These are phyloP conservation scores for Fusarium bulbicola DNA, from an alignment of 2,329 filamentous ascomycete genomes.

Conservation along the genomic window DNA sequence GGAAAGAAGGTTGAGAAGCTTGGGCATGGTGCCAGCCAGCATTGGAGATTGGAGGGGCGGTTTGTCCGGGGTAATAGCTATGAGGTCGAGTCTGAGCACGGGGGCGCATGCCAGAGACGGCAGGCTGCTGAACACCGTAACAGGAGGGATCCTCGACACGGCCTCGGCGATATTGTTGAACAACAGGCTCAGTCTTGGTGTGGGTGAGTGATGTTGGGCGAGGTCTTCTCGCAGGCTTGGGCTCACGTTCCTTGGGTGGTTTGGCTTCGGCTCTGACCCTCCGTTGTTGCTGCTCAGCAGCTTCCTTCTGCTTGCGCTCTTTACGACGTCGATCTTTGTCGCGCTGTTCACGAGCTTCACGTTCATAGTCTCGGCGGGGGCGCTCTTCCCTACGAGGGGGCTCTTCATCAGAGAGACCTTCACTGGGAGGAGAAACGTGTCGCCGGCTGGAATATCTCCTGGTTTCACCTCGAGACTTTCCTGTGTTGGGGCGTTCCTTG, in stretches of 20 bases:
- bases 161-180: conserved; percentile 46
- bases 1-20: conserved; percentile 33
- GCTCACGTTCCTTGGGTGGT: conserved; percentile 41
- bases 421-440: conserved; percentile 48
- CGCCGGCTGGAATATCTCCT: conserved; percentile 46
- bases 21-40: conserved; percentile 43
- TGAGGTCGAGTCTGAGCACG: conserved; percentile 48
- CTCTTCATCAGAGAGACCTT: conserved; percentile 54
- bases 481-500: conserved; percentile 62
- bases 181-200: conserved; percentile 46
- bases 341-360: conserved; percentile 36
- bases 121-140: conserved; percentile 49
- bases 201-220: conserved; percentile 46
- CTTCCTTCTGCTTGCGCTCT: conserved; percentile 39
- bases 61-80: conserved; percentile 50
- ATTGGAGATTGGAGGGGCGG: conserved; percentile 37
- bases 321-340: conserved; percentile 45
- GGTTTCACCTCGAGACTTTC: conserved; percentile 57
- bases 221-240: conserved; percentile 41
- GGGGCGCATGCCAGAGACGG: conserved; percentile 44
- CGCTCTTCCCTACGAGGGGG: conserved; percentile 50
- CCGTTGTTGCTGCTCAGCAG: conserved; percentile 38
- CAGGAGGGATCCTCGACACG: conserved; percentile 49
- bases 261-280: conserved; percentile 39
- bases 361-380: conserved; percentile 41